These are phyloP conservation scores for Seiridium cupressi DNA, from an alignment of 2,329 filamentous ascomycete genomes.

Conservation along the genomic window DNA sequence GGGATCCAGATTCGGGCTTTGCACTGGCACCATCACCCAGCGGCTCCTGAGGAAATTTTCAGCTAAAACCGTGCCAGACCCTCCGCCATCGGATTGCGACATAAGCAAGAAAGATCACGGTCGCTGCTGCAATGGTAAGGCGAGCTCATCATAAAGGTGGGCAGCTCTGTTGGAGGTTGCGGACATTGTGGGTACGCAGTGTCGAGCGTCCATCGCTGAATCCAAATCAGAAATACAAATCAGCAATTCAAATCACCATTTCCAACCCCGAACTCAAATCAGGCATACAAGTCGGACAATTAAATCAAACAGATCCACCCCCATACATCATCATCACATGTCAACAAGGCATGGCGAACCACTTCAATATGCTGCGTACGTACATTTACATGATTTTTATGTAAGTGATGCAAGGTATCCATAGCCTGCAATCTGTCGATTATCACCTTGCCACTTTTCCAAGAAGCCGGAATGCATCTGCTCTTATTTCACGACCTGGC, in stretches of 20 bases:
- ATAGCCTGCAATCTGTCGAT: not conserved
- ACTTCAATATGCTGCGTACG: conserved; percentile 19
- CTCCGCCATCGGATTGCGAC: conserved; percentile 3
- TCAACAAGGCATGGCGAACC: not conserved
- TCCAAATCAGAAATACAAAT: not conserved
- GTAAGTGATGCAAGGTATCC: conserved; percentile 4
- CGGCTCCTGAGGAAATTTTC: conserved; percentile 2
- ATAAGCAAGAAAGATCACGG: not conserved
- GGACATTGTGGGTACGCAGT: too few species aligned
- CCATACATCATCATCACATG: not conserved
- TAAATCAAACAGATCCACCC: not conserved
- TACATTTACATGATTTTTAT: conserved; percentile 24
- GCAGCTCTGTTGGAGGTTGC: too few species aligned
- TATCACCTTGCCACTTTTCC: conserved; percentile 10
- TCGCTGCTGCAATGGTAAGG: too few species aligned
- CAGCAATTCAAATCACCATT: not conserved
- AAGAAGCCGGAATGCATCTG: conserved; percentile 15
- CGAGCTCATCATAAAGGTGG: too few species aligned
- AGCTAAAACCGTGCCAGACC: not conserved
- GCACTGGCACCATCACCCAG: not conserved
- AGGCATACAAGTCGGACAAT: too few species aligned
- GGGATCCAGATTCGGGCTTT: not conserved
- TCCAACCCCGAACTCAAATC: too few species aligned
- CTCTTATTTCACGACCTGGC: conserved; percentile 17
- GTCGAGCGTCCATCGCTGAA: too few species aligned